Percentiles rank a stretch among this genome's conserved stretches.
phyloP scores from a whole-genome alignment of 352 stramenopile genomes.

The Phytophthora europaea region DNA sequence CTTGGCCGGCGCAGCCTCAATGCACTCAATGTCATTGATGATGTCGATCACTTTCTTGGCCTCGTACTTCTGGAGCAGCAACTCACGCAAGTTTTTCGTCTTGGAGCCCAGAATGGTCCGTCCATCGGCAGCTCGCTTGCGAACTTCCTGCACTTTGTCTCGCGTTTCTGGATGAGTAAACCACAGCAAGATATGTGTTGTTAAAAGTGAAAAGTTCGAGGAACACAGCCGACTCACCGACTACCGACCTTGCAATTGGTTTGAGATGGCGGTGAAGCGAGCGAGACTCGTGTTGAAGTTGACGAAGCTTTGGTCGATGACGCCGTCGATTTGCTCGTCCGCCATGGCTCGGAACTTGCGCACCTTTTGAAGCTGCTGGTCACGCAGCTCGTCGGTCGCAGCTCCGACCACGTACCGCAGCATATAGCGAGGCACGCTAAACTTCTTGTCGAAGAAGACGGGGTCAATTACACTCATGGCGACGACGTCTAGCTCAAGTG shows the following conservation, averaged over 20 bases:
- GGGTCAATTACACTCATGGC: conserved; percentile 78
- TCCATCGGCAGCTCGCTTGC: conserved; percentile 75
- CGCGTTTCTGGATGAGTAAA: conserved; percentile 58
- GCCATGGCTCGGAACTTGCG: conserved; percentile 67
- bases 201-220: not conserved
- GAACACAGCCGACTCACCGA: not conserved
- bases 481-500: not conserved
- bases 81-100: conserved; percentile 84
- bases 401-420: conserved; percentile 79
- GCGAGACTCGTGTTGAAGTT: conserved; percentile 90
- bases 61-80: conserved; percentile 86
- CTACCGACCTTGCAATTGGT: conserved; percentile 74
- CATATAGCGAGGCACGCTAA: conserved; percentile 83
- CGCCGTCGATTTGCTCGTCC: conserved; percentile 81
- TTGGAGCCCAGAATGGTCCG: conserved; percentile 86
- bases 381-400: conserved; percentile 71
- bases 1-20: conserved; percentile 74
- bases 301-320: conserved; percentile 86
- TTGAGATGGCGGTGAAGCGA: conserved; percentile 81
- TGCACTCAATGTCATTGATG: conserved; percentile 88
- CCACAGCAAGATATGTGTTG: not conserved
- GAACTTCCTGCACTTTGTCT: conserved; percentile 75
- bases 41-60: conserved; percentile 87
- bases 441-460: conserved; percentile 89
- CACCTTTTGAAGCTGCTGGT: conserved; percentile 77